Evolutionary conservation across 345 rosid species (phyloP).

Genomic region (Salix koriyanagi): DNA sequence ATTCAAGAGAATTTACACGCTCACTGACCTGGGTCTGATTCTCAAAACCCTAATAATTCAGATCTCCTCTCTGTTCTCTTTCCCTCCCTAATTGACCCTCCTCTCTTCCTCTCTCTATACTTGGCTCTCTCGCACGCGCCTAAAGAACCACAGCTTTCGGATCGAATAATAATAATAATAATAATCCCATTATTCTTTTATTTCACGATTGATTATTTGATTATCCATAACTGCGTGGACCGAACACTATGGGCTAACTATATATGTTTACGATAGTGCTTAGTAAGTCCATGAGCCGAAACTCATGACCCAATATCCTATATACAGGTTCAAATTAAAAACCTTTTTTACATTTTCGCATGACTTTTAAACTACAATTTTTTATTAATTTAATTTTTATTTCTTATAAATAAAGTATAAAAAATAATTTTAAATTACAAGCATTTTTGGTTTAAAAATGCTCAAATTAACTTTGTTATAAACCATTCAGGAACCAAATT

Average conservation of each 20-base stretch:
- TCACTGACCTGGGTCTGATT: constrained; percentile 17
- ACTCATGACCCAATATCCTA: not conserved
- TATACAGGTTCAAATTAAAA: no score
- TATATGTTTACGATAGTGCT: no score
- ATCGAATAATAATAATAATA: not conserved
- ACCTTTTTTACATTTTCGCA: no score
- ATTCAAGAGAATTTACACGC: constrained; percentile 1
- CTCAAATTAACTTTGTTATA: no score
- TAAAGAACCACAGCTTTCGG: not conserved
- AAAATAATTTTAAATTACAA: no score
- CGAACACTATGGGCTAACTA: not conserved
- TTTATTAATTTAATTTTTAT: no score
- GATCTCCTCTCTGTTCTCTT: not conserved
- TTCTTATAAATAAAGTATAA: no score
- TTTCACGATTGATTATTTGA: no score
- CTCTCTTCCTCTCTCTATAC: constrained; percentile 6
- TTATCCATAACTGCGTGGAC: not conserved
- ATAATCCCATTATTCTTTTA: no score
- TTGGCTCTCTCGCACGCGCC: constrained; percentile 1
- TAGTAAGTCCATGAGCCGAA: not conserved
- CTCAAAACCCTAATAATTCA: constrained; percentile 19
- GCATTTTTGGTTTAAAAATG: no score
- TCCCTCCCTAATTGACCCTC: not conserved
- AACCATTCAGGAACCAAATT: no score
- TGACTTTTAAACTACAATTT: no score